phyloP scores from a whole-genome alignment of 148 eudicot genomes.

The Agrostemma githago region DNA sequence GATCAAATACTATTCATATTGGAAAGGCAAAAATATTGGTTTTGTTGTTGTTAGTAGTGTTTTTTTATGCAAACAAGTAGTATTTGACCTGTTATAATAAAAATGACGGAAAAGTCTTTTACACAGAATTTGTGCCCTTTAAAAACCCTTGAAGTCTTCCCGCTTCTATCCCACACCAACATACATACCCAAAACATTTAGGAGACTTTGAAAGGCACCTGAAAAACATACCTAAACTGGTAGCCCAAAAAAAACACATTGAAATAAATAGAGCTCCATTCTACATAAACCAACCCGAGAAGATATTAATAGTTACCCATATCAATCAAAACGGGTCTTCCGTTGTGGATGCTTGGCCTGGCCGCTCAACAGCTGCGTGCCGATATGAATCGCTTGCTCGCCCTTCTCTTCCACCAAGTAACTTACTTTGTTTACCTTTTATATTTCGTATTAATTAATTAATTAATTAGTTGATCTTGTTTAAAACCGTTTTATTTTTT shows the following conservation, averaged over 20 bases:
- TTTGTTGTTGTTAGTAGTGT: no score
- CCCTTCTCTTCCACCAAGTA: constrained; percentile 86
- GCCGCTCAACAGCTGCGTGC: constrained; percentile 63
- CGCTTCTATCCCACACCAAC: constrained; percentile 14
- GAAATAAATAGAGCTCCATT: neutral
- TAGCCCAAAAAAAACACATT: neutral
- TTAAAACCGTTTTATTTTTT: no score
- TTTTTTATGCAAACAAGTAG: no score
- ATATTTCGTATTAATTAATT: no score
- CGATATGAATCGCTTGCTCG: constrained; percentile 86
- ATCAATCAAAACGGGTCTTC: constrained; percentile 85
- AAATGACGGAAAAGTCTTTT: no score
- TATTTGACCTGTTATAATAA: no score
- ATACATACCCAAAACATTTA: neutral
- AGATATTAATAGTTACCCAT: neutral
- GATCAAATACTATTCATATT: no score
- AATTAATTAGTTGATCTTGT: no score
- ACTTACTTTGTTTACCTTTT: no score
- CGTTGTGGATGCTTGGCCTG: constrained; percentile 91
- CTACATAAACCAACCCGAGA: neutral
- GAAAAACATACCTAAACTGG: constrained; percentile 3
- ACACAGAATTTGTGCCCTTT: neutral
- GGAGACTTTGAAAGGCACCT: constrained; percentile 11
- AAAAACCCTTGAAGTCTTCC: constrained; percentile 21
- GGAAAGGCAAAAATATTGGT: no score